phyloP scores from a whole-genome alignment of 2,329 filamentous ascomycete genomes.

The Talaromyces sp. region DNA sequence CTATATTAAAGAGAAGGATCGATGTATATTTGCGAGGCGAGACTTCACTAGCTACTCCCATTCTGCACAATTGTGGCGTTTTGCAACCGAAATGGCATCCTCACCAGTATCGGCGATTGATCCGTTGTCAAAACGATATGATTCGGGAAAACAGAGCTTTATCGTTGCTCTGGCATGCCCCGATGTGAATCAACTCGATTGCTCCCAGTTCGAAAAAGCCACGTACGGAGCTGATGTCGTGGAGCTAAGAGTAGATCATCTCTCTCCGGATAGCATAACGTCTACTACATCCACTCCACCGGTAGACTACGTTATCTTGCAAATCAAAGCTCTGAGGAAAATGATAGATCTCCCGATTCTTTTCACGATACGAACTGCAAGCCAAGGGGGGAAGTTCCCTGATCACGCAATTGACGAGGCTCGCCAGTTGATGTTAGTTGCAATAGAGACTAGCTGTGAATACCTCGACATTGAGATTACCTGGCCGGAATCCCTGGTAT shows the following conservation, averaged over 20 bases:
- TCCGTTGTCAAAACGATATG: not conserved
- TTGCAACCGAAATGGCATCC: not conserved
- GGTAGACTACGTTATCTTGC: not conserved
- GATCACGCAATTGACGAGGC: not conserved
- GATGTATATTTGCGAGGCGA: not conserved
- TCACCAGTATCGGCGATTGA: not conserved
- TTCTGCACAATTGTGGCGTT: not conserved
- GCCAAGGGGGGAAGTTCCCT: conserved; percentile 2
- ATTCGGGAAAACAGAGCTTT: not conserved
- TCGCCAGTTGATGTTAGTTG: not conserved
- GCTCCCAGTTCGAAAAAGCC: not conserved
- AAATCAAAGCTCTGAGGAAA: not conserved
- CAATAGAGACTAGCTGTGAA: not conserved
- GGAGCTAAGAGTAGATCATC: conserved; percentile 5
- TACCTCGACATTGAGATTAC: conserved; percentile 8
- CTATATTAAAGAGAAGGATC: not conserved
- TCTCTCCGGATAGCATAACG: not conserved
- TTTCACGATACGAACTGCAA: not conserved
- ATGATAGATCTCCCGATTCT: not conserved
- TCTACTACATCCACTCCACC: not conserved
- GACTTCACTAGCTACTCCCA: not conserved
- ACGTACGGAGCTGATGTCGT: not conserved
- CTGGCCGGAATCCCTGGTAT: not conserved
- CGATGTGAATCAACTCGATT: not conserved
- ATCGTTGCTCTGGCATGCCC: not conserved